Base-by-base conservation (phyloP, 1,284 basidiomycete species). In the Malassezia caprae region DNA sequence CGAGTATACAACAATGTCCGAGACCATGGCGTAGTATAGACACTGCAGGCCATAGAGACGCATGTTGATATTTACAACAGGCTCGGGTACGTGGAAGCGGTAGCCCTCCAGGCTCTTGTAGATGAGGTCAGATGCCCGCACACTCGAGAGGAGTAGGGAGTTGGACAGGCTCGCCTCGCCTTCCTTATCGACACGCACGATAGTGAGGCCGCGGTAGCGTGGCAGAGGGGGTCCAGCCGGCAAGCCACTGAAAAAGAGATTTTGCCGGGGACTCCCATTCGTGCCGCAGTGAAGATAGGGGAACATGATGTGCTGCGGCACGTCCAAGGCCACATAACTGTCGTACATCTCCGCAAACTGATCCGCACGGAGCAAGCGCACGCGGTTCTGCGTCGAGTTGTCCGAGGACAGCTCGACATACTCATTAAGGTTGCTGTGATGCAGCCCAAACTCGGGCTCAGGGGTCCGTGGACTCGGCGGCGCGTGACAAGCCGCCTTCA, bases 1-100 rank as follows among this genome's bases (percentile, higher is more conserved):
- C 40, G 67, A 86, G 76, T 91, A 93, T 44, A 93, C 78, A 58
- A 91, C 83, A 59, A 94, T 82, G 72, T 94, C 90, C 45, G 87
- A 89, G 35, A 94, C 79, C 1, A 87, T 86, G 0, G 88, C 84
- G 69, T 90, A 90, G 65, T 91, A 88, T 66, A 81, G 78, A 78
- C 77, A 71, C 76, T 79, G 66, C 21, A 65, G 64, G 49, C 58
- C 58, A 51, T 72, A 73, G 55, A 69, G 70, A 51, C 71, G 48
- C 13, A 48, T 35, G 15, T 39, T 39, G n/a, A 39, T 12, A 21
- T 39, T 19, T 2, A 15, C 3, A 19, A 39, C 11, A 32, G 48
- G 41, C 49, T 31, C 26, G 24, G 7, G 15, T 39, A 45, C 15
- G 28, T 40, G 13, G 15, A 35, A 24, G 28, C 19, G 28, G 28